These are phyloP conservation scores for Euryodendron excelsum DNA, from an alignment of 148 eudicot species.

Conservation along the genomic window DNA sequence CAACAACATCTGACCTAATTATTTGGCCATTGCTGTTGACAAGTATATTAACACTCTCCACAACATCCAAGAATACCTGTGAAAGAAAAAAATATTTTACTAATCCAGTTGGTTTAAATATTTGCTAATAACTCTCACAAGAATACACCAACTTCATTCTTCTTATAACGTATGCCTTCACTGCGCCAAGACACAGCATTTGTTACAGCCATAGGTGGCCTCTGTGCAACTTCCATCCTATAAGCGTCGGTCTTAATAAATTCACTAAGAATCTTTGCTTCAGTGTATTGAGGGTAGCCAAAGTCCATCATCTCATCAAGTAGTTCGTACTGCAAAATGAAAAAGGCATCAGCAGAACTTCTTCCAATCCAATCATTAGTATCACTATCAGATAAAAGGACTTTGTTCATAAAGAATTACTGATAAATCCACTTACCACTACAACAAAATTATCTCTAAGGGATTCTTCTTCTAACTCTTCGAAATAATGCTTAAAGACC, in stretches of 20 bases:
- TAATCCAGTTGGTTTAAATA: background rate
- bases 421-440: slow-evolving; percentile 60
- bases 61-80: slow-evolving; percentile 95
- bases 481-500: slow-evolving; percentile 96
- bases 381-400: background rate
- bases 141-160: slow-evolving; percentile 66
- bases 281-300: slow-evolving; percentile 97
- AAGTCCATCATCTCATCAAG: slow-evolving; percentile 99
- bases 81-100: slow-evolving; percentile 14
- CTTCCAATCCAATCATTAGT: background rate
- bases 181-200: slow-evolving; percentile 99
- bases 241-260: slow-evolving; percentile 95
- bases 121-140: background rate
- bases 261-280: slow-evolving; percentile 91
- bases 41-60: slow-evolving; percentile 93
- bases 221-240: slow-evolving; percentile 89
- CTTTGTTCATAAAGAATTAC: background rate
- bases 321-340: slow-evolving; percentile 67
- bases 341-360: slow-evolving; percentile 9
- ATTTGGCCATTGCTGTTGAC: slow-evolving; percentile 95
- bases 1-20: slow-evolving; percentile 88
- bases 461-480: slow-evolving; percentile 92
- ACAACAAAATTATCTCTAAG: slow-evolving; percentile 96
- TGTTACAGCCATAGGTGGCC: slow-evolving; percentile 99
- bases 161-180: slow-evolving; percentile 88